A percentile compares a stretch with the other conserved stretches of the same genome.
Evolutionary conservation across 2,329 filamentous ascomycete species (phyloP).

Genomic region (Xylaria sp.): DNA sequence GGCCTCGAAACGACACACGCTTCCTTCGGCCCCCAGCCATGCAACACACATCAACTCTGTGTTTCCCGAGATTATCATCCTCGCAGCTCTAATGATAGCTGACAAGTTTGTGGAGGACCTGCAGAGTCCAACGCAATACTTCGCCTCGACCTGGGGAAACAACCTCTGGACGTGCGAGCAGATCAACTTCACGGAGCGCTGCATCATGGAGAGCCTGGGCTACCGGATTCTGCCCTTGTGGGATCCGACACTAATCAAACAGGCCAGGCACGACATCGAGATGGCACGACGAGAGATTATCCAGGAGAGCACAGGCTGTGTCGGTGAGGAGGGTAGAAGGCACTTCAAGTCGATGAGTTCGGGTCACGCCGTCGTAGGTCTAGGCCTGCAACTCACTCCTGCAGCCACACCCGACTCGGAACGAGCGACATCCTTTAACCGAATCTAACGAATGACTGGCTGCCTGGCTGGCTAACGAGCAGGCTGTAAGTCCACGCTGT

Average conservation of each 20-base stretch:
- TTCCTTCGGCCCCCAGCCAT: conserved; percentile 53
- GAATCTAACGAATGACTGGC: conserved; percentile 24
- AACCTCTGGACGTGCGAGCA: conserved; percentile 69
- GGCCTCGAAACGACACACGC: conserved; percentile 56
- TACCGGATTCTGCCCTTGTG: conserved; percentile 72
- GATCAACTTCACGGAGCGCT: conserved; percentile 72
- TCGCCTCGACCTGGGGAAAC: conserved; percentile 64
- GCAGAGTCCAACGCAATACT: conserved; percentile 64
- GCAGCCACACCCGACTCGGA: conserved; percentile 52
- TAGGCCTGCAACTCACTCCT: conserved; percentile 56
- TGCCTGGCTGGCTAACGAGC: not conserved
- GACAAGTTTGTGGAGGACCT: conserved; percentile 73
- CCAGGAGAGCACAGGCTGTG: conserved; percentile 39
- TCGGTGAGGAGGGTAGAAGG: conserved; percentile 42
- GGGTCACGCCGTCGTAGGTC: conserved; percentile 54
- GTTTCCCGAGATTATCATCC: conserved; percentile 70
- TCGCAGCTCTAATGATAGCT: conserved; percentile 72
- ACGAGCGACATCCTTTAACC: conserved; percentile 38
- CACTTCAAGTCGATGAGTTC: conserved; percentile 55
- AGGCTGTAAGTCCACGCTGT: conserved; percentile 4
- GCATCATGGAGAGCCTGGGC: conserved; percentile 71
- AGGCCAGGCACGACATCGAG: conserved; percentile 72
- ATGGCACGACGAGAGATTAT: conserved; percentile 60
- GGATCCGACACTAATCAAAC: conserved; percentile 65
- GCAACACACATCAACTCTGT: conserved; percentile 69